Evolutionary conservation across 2,329 filamentous ascomycete species (phyloP).

Genomic region (Cordyceps javanica): DNA sequence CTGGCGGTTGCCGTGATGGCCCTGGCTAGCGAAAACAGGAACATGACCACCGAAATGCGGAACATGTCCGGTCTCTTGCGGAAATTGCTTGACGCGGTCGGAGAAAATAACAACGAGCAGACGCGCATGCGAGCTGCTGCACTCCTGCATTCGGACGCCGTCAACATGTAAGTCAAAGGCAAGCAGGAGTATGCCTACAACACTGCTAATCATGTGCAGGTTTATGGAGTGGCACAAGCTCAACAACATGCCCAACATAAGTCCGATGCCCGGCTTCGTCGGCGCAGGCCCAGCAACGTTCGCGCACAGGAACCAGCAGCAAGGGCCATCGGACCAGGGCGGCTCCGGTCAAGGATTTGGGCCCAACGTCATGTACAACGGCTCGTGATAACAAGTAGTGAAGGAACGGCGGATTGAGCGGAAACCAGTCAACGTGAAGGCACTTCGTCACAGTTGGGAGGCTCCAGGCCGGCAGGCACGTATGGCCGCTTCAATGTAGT

Average conservation of each 20-base stretch:
- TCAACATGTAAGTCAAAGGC: not conserved
- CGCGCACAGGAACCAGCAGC: not conserved
- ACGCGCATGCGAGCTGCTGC: not conserved
- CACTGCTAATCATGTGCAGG: not conserved
- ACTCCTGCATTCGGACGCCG: not conserved
- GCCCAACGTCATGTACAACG: not conserved
- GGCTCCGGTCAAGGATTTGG: too few relatives aligned
- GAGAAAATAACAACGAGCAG: not conserved
- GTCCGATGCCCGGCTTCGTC: not conserved
- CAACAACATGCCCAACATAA: not conserved
- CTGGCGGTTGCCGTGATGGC: not conserved
- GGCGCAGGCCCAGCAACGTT: not conserved
- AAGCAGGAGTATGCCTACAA: not conserved
- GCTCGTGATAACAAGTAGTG: not conserved
- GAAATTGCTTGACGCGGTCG: not conserved
- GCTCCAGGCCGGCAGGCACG: too few relatives aligned
- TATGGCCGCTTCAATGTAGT: too few relatives aligned
- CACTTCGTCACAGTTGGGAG: too few relatives aligned
- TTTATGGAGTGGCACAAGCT: not conserved
- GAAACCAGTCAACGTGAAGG: too few relatives aligned
- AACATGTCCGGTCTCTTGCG: not conserved
- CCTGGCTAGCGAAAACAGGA: not conserved
- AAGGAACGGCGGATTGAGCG: not conserved
- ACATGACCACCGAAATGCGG: too few relatives aligned
- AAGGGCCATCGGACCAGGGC: not conserved